These are phyloP conservation scores for Manihot esculenta DNA, from an alignment of 441 rosid species.

Conservation along the genomic window DNA sequence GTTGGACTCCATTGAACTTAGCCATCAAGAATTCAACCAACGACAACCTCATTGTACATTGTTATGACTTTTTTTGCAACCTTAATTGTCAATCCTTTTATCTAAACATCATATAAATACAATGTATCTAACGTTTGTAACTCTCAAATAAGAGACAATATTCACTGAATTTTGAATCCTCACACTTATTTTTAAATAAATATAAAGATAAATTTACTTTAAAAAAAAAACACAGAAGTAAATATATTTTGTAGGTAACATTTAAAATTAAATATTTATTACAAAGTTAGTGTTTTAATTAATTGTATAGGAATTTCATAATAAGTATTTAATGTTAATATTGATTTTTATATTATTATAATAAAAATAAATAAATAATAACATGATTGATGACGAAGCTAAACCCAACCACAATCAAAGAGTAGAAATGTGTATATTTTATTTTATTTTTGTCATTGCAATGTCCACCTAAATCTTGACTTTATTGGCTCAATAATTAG, in stretches of 20 bases:
- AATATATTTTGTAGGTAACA: too few relatives aligned
- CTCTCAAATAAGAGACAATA: too few relatives aligned
- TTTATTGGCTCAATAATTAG: conserved; percentile 23
- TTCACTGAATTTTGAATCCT: too few relatives aligned
- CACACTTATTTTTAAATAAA: too few relatives aligned
- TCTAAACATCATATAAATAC: too few relatives aligned
- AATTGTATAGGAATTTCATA: background rate
- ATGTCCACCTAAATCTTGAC: conserved; percentile 28
- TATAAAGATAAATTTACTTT: too few relatives aligned
- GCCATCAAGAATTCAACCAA: background rate
- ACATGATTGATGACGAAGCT: background rate
- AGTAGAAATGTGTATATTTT: too few relatives aligned
- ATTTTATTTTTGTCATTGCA: background rate
- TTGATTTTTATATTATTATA: background rate
- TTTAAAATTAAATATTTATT: too few relatives aligned
- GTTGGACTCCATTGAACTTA: conserved; percentile 12
- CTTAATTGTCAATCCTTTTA: too few relatives aligned
- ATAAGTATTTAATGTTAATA: background rate
- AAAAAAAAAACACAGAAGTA: too few relatives aligned
- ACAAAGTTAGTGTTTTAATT: too few relatives aligned
- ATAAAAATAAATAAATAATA: background rate
- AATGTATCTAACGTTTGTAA: too few relatives aligned
- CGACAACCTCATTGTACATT: background rate
- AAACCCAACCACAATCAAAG: background rate
- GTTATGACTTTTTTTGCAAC: background rate